Evolutionary conservation across 2,329 filamentous ascomycete species (phyloP), one percentile per base, ranked within the genome.

Genomic region (Calonectria crousiana): DNA sequence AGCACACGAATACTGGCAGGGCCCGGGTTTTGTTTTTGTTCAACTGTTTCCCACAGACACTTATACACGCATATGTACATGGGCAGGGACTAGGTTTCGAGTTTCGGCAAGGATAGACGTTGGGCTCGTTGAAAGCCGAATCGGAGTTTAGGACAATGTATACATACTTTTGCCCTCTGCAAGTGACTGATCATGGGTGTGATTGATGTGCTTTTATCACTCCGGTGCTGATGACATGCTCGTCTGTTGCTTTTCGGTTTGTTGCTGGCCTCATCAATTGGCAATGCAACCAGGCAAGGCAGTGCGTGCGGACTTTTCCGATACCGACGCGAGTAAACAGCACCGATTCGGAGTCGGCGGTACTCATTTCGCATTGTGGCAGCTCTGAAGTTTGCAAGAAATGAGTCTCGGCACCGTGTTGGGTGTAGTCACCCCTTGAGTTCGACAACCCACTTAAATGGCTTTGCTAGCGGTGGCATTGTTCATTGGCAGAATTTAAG

Each of bases 391-490:
- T 30, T 62, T 62, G 56, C 23, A 41, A 28, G 36, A 62, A 41
- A 62, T 41, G 34, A 62, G 34, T 62, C 56, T 62, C 13, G 56
- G 23, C 23, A 23, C 36, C 56, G 41, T 30, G 38, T 20, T 62
- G 34, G 56, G 56, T 4, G 56, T 28, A 41, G 56, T 36, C 32
- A 9, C 23, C 3, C 34, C 56, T 41, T 62, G 56, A 62, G 56
- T 62, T 62, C 32, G 26, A 41, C 56, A 62, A 18, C 56, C 56
- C 56, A 62, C 56, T 62, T 62, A 62, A 44, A 30, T 68, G 34
- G 49, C 51, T 56, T 56, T 62, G 56, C 38, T 62, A 62, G 56
- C 28, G 56, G 56, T 62, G 56, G 56, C 56, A 60, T 60, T 60
- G 56, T 62, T n/a, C 36, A 41, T 23, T 41, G 56, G 30, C 56